These are phyloP conservation scores for Platanthera guangdongensis DNA, from an alignment of 106 monocot genomes.

Conservation along the genomic window DNA sequence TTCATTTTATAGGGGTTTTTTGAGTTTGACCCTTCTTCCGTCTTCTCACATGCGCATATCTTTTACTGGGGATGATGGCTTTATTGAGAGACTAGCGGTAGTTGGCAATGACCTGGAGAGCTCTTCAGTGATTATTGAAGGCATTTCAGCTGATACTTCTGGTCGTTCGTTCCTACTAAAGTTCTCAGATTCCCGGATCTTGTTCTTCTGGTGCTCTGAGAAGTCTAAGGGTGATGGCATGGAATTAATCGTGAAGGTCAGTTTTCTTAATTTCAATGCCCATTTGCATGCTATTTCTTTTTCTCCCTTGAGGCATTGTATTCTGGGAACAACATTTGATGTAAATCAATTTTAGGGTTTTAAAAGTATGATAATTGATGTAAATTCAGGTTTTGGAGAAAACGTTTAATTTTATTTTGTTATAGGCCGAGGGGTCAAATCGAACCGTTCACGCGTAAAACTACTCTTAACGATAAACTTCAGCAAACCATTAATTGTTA, in stretches of 20 bases:
- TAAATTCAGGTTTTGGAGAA: no score
- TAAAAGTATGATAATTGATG: no score
- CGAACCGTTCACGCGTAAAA: no score
- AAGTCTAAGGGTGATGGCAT: slow-evolving; percentile 56
- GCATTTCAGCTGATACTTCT: slow-evolving; percentile 72
- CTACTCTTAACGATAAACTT: no score
- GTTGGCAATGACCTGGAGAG: slow-evolving; percentile 26
- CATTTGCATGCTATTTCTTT: not conserved
- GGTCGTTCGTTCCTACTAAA: slow-evolving; percentile 66
- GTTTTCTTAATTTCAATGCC: not conserved
- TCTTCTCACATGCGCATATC: slow-evolving; percentile 68
- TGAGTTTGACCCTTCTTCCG: slow-evolving; percentile 70
- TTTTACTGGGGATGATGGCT: slow-evolving; percentile 71
- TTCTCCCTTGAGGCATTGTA: not conserved
- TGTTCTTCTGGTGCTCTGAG: slow-evolving; percentile 91
- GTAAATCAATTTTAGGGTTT: no score
- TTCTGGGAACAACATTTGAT: not conserved
- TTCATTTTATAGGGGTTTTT: slow-evolving; percentile 51
- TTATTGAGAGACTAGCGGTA: slow-evolving; percentile 43
- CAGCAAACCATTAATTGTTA: no score
- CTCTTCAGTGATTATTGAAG: slow-evolving; percentile 44
- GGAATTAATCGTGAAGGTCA: slow-evolving; percentile 62
- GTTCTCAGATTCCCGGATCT: slow-evolving; percentile 26
- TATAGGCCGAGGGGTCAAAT: no score
- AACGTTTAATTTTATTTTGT: no score